Conservation (phyloP, 1,284 basidiomycete genomes). For the Boletus holoroseus region DNA sequence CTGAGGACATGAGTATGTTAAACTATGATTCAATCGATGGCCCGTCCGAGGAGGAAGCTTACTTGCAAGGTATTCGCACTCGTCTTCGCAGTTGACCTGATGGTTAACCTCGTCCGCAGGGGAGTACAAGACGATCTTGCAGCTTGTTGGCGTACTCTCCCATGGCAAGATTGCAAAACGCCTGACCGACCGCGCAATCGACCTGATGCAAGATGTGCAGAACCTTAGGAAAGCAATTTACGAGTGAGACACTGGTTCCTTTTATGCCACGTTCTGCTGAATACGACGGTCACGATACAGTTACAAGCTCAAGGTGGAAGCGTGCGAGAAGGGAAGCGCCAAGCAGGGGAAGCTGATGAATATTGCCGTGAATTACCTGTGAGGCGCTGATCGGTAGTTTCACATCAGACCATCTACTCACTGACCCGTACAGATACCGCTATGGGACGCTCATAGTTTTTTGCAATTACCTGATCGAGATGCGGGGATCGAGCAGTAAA, state of each 20-base stretch:
- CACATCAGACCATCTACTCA: conserved; percentile 3
- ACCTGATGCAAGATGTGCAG: conserved; percentile 91
- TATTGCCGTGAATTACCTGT: conserved; percentile 84
- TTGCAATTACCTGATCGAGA: conserved; percentile 92
- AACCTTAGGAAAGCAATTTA: conserved; percentile 90
- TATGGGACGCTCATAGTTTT: conserved; percentile 94
- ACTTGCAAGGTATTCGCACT: conserved; percentile 62
- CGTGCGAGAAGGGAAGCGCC: conserved; percentile 69
- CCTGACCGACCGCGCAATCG: conserved; percentile 83
- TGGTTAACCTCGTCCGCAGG: conserved; percentile 43
- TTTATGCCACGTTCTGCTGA: not conserved
- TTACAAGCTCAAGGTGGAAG: conserved; percentile 87
- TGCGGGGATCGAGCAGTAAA: conserved; percentile 41
- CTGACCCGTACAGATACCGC: conserved; percentile 49
- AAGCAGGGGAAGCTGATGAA: conserved; percentile 73
- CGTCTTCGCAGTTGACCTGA: not conserved
- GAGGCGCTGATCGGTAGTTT: conserved; percentile 27
- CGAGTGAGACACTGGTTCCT: conserved; percentile 50
- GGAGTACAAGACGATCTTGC: conserved; percentile 95
- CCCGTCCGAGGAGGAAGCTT: conserved; percentile 79
- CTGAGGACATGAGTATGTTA: conserved; percentile 40
- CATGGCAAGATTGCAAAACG: conserved; percentile 92
- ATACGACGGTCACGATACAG: conserved; percentile 37
- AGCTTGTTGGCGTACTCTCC: conserved; percentile 85
- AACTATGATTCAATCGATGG: conserved; percentile 69